A percentile compares a stretch with the other conserved stretches of the same genome.
Evolutionary conservation across 208 protist genomes (phyloP).

Genomic region (Leishmania major): DNA sequence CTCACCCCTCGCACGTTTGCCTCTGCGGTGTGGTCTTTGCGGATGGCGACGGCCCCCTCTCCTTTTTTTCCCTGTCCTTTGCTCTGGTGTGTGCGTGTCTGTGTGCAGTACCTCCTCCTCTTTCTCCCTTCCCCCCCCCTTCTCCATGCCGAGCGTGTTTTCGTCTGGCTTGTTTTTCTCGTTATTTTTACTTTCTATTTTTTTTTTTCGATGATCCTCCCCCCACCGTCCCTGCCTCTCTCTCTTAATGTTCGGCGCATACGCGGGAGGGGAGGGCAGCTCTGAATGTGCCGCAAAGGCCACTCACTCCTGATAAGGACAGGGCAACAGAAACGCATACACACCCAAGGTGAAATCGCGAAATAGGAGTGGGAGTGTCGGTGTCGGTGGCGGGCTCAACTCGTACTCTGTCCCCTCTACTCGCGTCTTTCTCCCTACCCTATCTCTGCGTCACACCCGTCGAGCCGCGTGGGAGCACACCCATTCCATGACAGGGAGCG

Average conservation of each 20-base stretch:
- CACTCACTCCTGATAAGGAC: not conserved
- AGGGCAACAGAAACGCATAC: not conserved
- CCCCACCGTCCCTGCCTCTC: not conserved
- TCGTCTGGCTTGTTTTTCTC: not conserved
- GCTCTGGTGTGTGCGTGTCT: not conserved
- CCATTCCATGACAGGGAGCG: not conserved
- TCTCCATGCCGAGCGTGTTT: not conserved
- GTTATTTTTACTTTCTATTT: not conserved
- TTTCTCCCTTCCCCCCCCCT: not conserved
- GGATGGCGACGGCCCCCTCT: not conserved
- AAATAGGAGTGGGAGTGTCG: not conserved
- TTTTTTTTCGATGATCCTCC: not conserved
- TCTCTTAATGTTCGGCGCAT: not conserved
- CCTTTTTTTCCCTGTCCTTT: too few relatives aligned
- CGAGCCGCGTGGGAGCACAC: not conserved
- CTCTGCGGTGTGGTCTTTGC: not conserved
- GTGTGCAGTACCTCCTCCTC: not conserved
- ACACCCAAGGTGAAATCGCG: not conserved
- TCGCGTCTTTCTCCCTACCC: not conserved
- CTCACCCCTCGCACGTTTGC: not conserved
- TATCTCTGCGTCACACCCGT: not conserved
- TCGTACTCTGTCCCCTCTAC: not conserved
- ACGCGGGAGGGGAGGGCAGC: not conserved
- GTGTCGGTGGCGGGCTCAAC: not conserved
- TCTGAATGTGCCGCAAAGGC: not conserved